phyloP scores from a whole-genome alignment of 441 rosid genomes.

The Bocquillonia castaneifolia region DNA sequence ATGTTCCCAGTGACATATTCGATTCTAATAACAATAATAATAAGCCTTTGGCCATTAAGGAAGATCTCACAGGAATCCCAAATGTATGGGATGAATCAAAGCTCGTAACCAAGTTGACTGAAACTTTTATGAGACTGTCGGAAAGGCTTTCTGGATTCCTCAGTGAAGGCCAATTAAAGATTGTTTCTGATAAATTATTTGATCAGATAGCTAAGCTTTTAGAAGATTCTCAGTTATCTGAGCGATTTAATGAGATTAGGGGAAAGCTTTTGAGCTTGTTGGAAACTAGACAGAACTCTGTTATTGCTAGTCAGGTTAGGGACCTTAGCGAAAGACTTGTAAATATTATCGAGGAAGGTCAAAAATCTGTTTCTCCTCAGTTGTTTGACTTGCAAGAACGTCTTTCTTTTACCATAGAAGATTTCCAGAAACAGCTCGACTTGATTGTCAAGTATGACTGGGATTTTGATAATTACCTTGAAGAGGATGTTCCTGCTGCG shows the following conservation, averaged over 20 bases:
- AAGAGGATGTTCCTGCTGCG: conserved; percentile 98
- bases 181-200: conserved; percentile 73
- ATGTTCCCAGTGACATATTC: conserved; percentile 24
- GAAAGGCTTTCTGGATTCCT: conserved; percentile 83
- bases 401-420: conserved; percentile 73
- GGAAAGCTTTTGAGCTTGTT: conserved; percentile 62
- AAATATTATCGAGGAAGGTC: conserved; percentile 71
- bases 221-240: conserved; percentile 70
- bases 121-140: conserved; percentile 69
- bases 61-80: conserved; percentile 33
- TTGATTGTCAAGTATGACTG: conserved; percentile 84
- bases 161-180: conserved; percentile 69
- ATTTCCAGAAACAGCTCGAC: conserved; percentile 90
- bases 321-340: conserved; percentile 74
- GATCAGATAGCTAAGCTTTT: conserved; percentile 78
- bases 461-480: conserved; percentile 91
- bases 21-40: conserved; percentile 34
- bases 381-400: conserved; percentile 79
- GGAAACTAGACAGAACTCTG: conserved; percentile 69
- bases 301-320: conserved; percentile 57
- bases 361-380: conserved; percentile 75
- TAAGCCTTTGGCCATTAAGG: conserved; percentile 31
- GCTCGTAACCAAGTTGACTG: conserved; percentile 58
- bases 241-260: conserved; percentile 65
- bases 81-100: conserved; percentile 72